Evolutionary conservation across 2,329 filamentous ascomycete species (phyloP).

Genomic region (Neonectria ditissima): DNA sequence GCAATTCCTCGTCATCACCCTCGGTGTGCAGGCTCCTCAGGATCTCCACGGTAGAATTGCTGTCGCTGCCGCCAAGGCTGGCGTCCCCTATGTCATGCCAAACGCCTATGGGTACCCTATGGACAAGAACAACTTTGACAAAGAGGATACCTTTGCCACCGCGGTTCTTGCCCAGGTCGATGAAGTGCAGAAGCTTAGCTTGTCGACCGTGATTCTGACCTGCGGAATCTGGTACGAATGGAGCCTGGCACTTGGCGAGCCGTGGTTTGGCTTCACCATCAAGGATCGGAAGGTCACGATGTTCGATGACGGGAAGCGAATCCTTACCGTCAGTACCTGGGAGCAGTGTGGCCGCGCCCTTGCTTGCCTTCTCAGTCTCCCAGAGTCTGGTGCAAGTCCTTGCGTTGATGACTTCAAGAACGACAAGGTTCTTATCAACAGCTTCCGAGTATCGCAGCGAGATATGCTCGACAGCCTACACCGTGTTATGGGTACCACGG

Average conservation of each 20-base stretch:
- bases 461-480: constrained; percentile 1
- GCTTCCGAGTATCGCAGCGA: constrained; percentile 61
- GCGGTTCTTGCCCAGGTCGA: constrained; percentile 44
- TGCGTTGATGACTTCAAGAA: constrained; percentile 53
- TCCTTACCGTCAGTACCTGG: constrained; percentile 70
- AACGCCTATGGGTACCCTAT: constrained; percentile 54
- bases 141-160: constrained; percentile 51
- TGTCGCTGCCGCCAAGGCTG: constrained; percentile 65
- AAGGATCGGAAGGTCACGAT: constrained; percentile 55
- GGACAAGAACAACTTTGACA: constrained; percentile 53
- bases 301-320: constrained; percentile 67
- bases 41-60: constrained; percentile 63
- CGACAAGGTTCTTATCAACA: constrained; percentile 61
- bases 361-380: constrained; percentile 60
- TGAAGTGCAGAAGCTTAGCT: constrained; percentile 54
- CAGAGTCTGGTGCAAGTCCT: constrained; percentile 52
- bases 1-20: constrained; percentile 67
- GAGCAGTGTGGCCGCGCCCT: constrained; percentile 67
- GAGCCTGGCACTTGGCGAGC: constrained; percentile 55
- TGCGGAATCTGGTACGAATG: constrained; percentile 69
- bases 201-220: constrained; percentile 61
- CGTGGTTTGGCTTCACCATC: constrained; percentile 63
- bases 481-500: neutral
- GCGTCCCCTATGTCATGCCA: constrained; percentile 66
- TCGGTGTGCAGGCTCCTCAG: constrained; percentile 55